Evolutionary conservation across 768 basidiomycete species (phyloP), one percentile per base, ranked within the genome.

Genomic region (Filobasidium floriforme): DNA sequence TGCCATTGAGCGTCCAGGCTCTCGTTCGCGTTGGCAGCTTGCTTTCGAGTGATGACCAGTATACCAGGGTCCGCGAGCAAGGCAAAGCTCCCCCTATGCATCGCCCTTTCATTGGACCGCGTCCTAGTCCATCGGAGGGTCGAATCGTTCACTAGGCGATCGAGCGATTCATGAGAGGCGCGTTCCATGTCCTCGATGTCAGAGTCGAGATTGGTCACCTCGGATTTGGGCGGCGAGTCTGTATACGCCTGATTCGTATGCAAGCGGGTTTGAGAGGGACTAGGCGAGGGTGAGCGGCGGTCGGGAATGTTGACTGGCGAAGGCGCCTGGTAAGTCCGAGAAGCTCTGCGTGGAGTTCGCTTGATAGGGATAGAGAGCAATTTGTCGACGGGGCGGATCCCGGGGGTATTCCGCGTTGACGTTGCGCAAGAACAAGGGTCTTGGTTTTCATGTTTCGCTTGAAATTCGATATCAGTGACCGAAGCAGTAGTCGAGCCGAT

Each of bases 1-100:
- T 57, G 54, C 54, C 54, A 57, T 57, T 57, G 54, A 24, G 22
- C 54, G 54, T 57, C 54, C 54, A 57, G 14, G 19, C 26, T 57
- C 54, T 57, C 26, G 4, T 57, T 24, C 2, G 54, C 54, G 15
- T 24, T 57, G 15, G 54, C 54, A 15, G 19, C 26, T 22, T 57
- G 54, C 29, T 57, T 57, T 24, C 54, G 22, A 26, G 26, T 22
- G 22, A 57, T 19, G 18, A 32, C 22, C 29, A 57, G 19, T 14
- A 57, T 28, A 57, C 26, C 26, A 7, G 7, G 54, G 15, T 15
- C 22, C 22, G 1, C 24, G 14, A 57, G 22, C 22, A 57, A 26
- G 15, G 29, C 54, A 57, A 57, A 57, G 26, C 15, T 24, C 24
- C 54, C 54, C 7, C 54, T 24, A 28, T 57, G 54, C 29, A 57